phyloP scores from a whole-genome alignment of 2,329 filamentous ascomycete genomes.

The Aspergillus sergii region DNA sequence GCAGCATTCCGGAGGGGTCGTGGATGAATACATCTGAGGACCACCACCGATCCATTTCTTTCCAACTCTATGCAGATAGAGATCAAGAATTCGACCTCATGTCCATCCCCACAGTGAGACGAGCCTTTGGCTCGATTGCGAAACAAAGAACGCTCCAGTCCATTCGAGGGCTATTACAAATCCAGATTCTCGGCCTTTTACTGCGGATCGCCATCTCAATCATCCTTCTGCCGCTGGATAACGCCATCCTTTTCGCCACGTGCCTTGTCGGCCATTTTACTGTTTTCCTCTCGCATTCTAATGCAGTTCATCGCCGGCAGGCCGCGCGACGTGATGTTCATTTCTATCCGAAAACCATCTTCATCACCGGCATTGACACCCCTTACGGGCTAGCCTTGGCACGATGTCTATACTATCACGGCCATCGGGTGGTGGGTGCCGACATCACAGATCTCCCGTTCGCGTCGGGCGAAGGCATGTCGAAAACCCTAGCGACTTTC shows the following conservation, averaged over 20 bases:
- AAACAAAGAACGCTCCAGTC: constrained; percentile 13
- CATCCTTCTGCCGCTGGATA: constrained; percentile 53
- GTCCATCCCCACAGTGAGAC: constrained; percentile 24
- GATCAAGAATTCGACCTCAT: constrained; percentile 15
- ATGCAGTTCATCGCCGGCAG: constrained; percentile 24
- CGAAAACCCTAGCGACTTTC: constrained; percentile 58
- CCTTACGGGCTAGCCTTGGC: constrained; percentile 69
- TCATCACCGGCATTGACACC: constrained; percentile 75
- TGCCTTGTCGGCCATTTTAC: constrained; percentile 35
- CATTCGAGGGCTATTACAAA: constrained; percentile 13
- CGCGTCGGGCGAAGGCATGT: constrained; percentile 60
- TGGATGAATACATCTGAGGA: background rate
- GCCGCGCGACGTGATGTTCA: constrained; percentile 32
- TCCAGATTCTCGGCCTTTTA: constrained; percentile 26
- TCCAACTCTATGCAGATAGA: background rate
- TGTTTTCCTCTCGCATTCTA: constrained; percentile 23
- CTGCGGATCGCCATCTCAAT: constrained; percentile 30
- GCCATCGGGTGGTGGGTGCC: constrained; percentile 72
- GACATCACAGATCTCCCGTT: constrained; percentile 59
- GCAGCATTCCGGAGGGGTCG: constrained; percentile 15
- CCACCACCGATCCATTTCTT: background rate
- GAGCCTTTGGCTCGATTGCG: constrained; percentile 14
- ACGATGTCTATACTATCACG: constrained; percentile 63
- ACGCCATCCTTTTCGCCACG: constrained; percentile 45
- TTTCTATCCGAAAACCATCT: constrained; percentile 57